phyloP scores from a whole-genome alignment of 225 moss, liverwort and hornwort species.

The Pseudoscleropodium purum region DNA sequence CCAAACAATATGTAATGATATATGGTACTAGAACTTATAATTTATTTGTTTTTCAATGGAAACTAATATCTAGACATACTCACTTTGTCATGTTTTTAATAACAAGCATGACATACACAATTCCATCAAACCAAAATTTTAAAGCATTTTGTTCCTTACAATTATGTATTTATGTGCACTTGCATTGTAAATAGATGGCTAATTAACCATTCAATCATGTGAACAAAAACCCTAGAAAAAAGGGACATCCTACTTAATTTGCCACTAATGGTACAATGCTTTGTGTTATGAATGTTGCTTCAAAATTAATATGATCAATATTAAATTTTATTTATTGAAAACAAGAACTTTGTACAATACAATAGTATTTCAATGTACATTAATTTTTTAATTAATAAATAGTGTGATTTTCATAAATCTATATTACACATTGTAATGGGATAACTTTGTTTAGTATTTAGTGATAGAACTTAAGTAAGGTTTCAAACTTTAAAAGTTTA shows the following conservation, averaged over 20 bases:
- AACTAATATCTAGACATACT: no score
- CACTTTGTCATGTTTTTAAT: no score
- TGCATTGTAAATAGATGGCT: background rate
- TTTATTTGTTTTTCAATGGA: no score
- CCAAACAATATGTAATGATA: no score
- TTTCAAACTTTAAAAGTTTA: background rate
- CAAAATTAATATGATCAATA: background rate
- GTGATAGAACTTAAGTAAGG: background rate
- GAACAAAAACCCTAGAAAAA: background rate
- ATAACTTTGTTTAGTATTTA: background rate
- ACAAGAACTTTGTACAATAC: background rate
- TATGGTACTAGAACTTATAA: no score
- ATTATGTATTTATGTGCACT: no score
- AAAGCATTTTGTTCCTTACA: background rate
- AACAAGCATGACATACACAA: background rate
- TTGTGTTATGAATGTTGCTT: background rate
- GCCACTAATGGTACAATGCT: background rate
- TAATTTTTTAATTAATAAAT: background rate
- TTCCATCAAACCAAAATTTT: background rate
- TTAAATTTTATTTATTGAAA: background rate
- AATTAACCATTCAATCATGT: background rate
- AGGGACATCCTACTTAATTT: background rate
- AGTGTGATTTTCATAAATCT: background rate
- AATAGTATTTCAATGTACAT: background rate
- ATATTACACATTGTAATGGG: accelerated